phyloP scores from a whole-genome alignment of 2,329 filamentous ascomycete genomes.

The Geosmithia flava region DNA sequence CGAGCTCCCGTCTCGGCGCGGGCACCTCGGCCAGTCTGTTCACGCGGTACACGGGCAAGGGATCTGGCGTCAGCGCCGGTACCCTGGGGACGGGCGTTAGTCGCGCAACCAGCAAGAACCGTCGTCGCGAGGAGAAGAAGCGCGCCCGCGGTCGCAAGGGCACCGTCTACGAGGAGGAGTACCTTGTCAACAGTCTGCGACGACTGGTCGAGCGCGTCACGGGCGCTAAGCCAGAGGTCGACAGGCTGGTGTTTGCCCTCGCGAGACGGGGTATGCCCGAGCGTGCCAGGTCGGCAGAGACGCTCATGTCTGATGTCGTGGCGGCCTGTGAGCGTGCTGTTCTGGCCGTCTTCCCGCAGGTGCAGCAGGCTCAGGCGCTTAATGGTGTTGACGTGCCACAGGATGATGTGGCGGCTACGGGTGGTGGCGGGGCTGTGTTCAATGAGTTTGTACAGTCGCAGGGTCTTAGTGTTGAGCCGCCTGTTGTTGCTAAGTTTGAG shows the following conservation, averaged over 20 bases:
- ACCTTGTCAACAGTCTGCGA: conserved; percentile 78
- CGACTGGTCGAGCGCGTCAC: conserved; percentile 77
- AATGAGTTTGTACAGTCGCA: conserved; percentile 31
- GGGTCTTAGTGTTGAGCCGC: conserved; percentile 31
- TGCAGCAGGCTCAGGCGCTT: conserved; percentile 1
- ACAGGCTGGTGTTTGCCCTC: conserved; percentile 63
- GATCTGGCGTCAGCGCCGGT: conserved; percentile 36
- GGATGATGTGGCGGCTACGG: conserved; percentile 13
- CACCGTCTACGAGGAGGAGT: conserved; percentile 96
- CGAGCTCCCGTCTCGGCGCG: conserved; percentile 57
- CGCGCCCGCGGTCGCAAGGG: conserved; percentile 89
- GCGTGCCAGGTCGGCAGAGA: conserved; percentile 66
- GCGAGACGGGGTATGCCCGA: conserved; percentile 78
- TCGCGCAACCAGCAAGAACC: conserved; percentile 76
- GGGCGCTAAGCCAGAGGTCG: conserved; percentile 57
- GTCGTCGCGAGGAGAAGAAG: conserved; percentile 86
- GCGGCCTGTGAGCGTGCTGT: conserved; percentile 55
- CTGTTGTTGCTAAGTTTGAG: conserved; percentile 34
- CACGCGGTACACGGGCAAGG: conserved; percentile 75
- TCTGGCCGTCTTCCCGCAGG: conserved; percentile 51
- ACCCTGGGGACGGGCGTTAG: conserved; percentile 63
- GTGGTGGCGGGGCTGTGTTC: conserved; percentile 39
- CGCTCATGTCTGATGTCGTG: conserved; percentile 61
- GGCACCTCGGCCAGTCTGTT: conserved; percentile 82
- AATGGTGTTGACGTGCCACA: no score